phyloP scores from a whole-genome alignment of 345 rosid species.

The Hibiscus trionum region DNA sequence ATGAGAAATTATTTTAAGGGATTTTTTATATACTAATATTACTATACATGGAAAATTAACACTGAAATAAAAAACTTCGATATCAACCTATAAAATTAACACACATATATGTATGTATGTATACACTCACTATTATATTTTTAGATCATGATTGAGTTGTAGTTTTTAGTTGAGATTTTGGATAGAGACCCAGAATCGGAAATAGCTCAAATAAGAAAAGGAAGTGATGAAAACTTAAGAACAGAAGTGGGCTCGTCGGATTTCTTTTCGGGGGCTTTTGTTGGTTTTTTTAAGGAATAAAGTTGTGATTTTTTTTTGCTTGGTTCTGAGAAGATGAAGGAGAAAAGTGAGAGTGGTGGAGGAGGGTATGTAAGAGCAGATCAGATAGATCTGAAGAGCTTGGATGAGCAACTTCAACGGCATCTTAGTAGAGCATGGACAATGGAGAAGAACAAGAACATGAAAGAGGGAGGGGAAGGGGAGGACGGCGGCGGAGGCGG shows the following conservation, averaged over 20 bases:
- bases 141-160: not conserved
- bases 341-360: constrained; percentile 53
- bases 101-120: too few relatives aligned
- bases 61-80: not conserved
- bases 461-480: constrained; percentile 29
- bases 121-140: not conserved
- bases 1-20: not conserved
- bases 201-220: not conserved
- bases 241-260: not conserved
- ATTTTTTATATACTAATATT: not conserved
- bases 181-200: not conserved
- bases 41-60: not conserved
- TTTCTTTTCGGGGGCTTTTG: not conserved
- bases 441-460: constrained; percentile 71
- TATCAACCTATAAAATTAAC: not conserved
- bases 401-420: constrained; percentile 92
- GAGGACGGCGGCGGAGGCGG: constrained; percentile 19
- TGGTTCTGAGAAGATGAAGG: constrained; percentile 33
- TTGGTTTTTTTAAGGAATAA: not conserved
- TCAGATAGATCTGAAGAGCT: constrained; percentile 92
- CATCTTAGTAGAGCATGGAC: constrained; percentile 80
- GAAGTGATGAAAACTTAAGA: not conserved
- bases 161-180: constrained; percentile 1
- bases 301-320: constrained; percentile 1
- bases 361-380: constrained; percentile 86